A percentile compares a stretch with the other conserved stretches of the same genome.
Evolutionary conservation across 129 eudicot genomes (phyloP).

Genomic region (Artemisia argyi): DNA sequence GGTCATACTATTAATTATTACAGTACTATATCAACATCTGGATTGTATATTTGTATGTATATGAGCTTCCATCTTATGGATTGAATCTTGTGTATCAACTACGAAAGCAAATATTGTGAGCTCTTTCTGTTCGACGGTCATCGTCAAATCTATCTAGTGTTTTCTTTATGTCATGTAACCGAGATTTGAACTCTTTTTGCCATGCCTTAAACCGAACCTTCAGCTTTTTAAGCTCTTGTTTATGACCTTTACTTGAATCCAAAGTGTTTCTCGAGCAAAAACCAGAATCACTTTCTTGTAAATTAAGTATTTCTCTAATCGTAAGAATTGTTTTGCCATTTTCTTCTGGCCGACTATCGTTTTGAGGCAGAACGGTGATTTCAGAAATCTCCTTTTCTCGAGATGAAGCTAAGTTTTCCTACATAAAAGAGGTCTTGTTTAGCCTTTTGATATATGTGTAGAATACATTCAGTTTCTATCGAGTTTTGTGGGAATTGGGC

Average conservation of each 20-base stretch:
- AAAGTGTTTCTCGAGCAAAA: neutral
- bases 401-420: slow-evolving; percentile 26
- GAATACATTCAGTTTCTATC: neutral
- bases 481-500: neutral
- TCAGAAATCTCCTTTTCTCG: slow-evolving; percentile 20
- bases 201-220: slow-evolving; percentile 54
- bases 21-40: too few relatives aligned
- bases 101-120: slow-evolving; percentile 39
- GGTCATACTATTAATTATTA: too few relatives aligned
- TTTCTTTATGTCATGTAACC: slow-evolving; percentile 43
- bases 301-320: slow-evolving; percentile 30
- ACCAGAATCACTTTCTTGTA: slow-evolving; percentile 14
- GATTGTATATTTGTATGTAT: too few relatives aligned
- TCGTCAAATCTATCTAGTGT: slow-evolving; percentile 45
- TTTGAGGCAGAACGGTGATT: slow-evolving; percentile 11
- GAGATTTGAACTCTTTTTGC: slow-evolving; percentile 64
- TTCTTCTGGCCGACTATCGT: neutral
- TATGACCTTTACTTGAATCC: slow-evolving; percentile 27
- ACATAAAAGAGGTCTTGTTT: neutral
- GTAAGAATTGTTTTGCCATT: slow-evolving; percentile 21
- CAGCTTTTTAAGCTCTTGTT: slow-evolving; percentile 51
- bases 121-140: slow-evolving; percentile 26
- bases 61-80: neutral
- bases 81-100: slow-evolving; percentile 20
- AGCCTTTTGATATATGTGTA: too few relatives aligned